Evolutionary conservation across 1,284 basidiomycete genomes (phyloP).

Genomic region (Farysia itapuensis): DNA sequence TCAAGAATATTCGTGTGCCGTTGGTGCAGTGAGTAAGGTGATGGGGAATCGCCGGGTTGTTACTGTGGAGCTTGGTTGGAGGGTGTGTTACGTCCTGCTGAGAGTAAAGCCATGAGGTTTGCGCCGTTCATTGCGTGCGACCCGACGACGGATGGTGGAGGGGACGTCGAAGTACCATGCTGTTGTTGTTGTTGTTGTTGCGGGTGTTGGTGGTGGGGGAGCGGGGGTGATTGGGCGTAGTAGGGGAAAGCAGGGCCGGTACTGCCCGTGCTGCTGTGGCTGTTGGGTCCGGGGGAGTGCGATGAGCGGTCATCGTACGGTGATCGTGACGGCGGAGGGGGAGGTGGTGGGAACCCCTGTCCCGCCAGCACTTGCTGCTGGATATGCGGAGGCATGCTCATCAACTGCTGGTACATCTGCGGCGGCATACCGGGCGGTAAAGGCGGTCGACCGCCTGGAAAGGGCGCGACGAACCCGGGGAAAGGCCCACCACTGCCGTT

Average conservation of each 20-base stretch:
- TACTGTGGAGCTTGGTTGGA: no score
- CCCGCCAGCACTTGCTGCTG: conserved; percentile 45
- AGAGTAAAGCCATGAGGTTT: conserved; percentile 39
- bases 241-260: conserved; percentile 5
- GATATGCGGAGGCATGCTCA: conserved; percentile 50
- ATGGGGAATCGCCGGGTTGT: no score
- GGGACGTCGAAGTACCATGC: no score
- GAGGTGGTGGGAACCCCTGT: conserved; percentile 18
- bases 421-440: conserved; percentile 42
- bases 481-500: conserved; percentile 5
- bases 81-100: conserved; percentile 18
- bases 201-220: conserved; percentile 1
- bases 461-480: conserved; percentile 17
- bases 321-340: no score
- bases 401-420: conserved; percentile 51
- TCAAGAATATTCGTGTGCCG: no score
- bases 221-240: conserved; percentile 7
- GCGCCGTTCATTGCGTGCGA: conserved; percentile 28
- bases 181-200: no score
- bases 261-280: background rate
- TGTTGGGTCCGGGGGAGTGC: conserved; percentile 2
- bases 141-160: conserved; percentile 10
- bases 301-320: conserved; percentile 18
- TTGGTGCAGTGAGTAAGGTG: no score
- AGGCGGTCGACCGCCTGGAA: conserved; percentile 17